Evolutionary conservation across 1,284 basidiomycete genomes (phyloP).

Genomic region (Phlebopus sp.): DNA sequence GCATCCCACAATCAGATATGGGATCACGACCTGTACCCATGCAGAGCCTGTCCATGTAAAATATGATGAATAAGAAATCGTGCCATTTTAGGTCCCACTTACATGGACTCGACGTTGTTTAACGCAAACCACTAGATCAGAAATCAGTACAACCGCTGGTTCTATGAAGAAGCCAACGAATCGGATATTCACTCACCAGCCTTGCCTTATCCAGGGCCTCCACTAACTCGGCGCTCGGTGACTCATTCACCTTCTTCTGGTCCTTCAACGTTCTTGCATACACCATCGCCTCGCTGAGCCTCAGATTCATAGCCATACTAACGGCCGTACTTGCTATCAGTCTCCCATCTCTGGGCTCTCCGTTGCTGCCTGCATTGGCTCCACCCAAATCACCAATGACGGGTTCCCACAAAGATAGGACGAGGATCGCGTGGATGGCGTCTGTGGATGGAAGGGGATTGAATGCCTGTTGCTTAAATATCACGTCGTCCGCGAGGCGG

Average conservation of each 20-base stretch:
- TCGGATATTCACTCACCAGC: conserved; percentile 29
- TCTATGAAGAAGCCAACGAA: conserved; percentile 7
- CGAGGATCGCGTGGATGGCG: conserved; percentile 40
- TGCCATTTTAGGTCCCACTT: conserved; percentile 12
- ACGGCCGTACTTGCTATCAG: conserved; percentile 42
- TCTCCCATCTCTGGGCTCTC: conserved; percentile 37
- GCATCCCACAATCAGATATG: conserved; percentile 32
- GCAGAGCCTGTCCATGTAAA: conserved; percentile 33
- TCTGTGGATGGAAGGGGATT: conserved; percentile 39
- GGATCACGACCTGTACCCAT: conserved; percentile 38
- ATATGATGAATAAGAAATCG: conserved; percentile 6
- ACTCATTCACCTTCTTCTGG: conserved; percentile 26
- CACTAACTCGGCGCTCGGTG: conserved; percentile 23
- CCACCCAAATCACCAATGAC: conserved; percentile 17
- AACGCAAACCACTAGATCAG: conserved; percentile 39
- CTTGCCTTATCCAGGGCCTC: conserved; percentile 37
- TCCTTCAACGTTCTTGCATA: conserved; percentile 29
- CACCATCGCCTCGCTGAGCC: conserved; percentile 35
- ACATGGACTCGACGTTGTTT: conserved; percentile 41
- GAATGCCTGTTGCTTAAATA: conserved; percentile 38
- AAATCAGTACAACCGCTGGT: conserved; percentile 11
- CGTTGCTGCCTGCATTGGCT: conserved; percentile 14
- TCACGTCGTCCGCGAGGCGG: conserved; percentile 38
- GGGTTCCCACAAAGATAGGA: conserved; percentile 45
- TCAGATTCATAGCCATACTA: conserved; percentile 46